Base-by-base conservation (phyloP, 2,329 filamentous ascomycete species). In the Alternaria dauci region DNA sequence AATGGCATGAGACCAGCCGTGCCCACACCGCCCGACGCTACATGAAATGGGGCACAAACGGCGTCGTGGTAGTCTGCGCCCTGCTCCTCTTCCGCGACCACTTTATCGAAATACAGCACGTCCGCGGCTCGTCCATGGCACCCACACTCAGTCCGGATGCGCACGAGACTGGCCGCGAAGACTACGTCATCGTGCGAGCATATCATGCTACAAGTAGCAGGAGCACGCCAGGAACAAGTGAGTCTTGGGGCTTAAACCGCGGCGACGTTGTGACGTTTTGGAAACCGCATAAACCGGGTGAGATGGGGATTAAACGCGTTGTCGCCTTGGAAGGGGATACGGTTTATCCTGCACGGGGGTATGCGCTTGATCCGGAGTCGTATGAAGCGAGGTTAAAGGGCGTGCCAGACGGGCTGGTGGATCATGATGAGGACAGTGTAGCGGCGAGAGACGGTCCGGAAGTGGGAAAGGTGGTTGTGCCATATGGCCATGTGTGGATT, bases 401-500 rank as follows among this genome's bases (percentile, higher is more conserved):
- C 34, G 14, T 78, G 18, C 64, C 64, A 51, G 76, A 75, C 63
- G 73, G 72, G 72, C 71, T 78, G 66, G 60, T 58, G 6, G 63
- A 63, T 32, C 53, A 32, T 16, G 72, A 70, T 32, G 51, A 50
- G 28, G 67, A 67, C 44, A 59, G 62, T 23, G 57, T 69, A 16
- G 62, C 36, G 30, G 64, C 42, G n/a, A 47, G 53, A 8, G 61
- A 67, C 25, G 36, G 34, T 39, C 44, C 36, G 3, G 47, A 42
- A 28, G 65, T 65, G 8, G 73, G 77, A 2, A 76, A 67, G 59
- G 76, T 91, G 46, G 84, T 85, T 63, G 87, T 99, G 23, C 94
- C 94, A 5, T 85, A 85, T 63, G 93, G 93, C 18, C 94, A 98
- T 81, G 85, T 98, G 28, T 99, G 95, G 95, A 88, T 99, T 1